Base-by-base conservation (phyloP, 139 green algal species). In the Closterium sp. region DNA sequence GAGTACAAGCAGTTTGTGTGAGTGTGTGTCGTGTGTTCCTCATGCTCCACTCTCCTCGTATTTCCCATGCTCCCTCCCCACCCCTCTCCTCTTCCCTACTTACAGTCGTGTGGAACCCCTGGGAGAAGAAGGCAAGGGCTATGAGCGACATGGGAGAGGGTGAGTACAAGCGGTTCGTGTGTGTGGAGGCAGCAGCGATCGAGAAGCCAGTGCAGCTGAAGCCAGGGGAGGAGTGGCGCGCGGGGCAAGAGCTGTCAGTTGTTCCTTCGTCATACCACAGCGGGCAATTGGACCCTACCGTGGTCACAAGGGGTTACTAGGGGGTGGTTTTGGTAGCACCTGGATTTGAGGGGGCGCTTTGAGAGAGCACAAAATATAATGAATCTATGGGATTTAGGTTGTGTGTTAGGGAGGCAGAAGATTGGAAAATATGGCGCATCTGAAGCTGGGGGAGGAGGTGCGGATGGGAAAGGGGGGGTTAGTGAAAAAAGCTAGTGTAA, bases 21-120 rank as follows among this genome's bases (percentile, higher is more conserved):
- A 7, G 32, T 38, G 32, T 38, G 34, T 42, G 34, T 42, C 34
- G 13, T 50, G 9, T 28, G 24, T n/a, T 86, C 24, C n/a, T 7
- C 84, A 7, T 29, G 19, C 85, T 31, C 28, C 32, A 27, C 10
- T 29, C 21, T 21, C 5, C 85, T 11, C 10, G n/a, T n/a, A n/a
- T n/a, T n/a, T n/a, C n/a, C n/a, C n/a, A n/a, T n/a, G n/a, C 22
- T 27, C 10, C n/a, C 2, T 34, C 21, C 87, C 24, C 31, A 22
- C 86, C 9, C 30, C 30, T 73, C 28, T 19, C 32, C 87, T 89
- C 1, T n/a, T n/a, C n/a, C n/a, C n/a, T 31, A 31, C 84, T 32
- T 62, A 88, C 93, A 87, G 95, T 96, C 2, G 95, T 96, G 50
- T 96, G 95, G 95, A 96, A 96, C 89, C 95, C 95, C 9, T 96